Evolutionary conservation across 2,329 filamentous ascomycete genomes (phyloP).

Genomic region (Pleurostoma richardsiae): DNA sequence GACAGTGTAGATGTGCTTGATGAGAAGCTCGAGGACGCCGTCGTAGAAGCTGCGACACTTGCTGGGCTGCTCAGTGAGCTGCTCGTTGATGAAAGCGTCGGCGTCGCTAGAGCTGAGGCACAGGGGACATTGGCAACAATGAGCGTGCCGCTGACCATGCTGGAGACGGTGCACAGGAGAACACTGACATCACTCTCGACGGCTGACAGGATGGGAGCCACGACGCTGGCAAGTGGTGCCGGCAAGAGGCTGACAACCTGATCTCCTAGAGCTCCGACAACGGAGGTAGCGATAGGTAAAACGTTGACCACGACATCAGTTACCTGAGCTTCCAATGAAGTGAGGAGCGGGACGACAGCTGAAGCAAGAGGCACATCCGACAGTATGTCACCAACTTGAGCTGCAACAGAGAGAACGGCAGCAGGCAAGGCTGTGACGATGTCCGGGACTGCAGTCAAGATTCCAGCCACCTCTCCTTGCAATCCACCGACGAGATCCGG

Average conservation of each 20-base stretch:
- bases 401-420: constrained; percentile 6
- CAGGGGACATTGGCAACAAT: constrained; percentile 8
- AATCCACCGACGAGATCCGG: constrained; percentile 7
- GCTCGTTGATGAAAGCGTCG: too few relatives aligned
- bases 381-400: constrained; percentile 6
- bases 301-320: constrained; percentile 5
- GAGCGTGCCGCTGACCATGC: constrained; percentile 5
- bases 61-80: too few relatives aligned
- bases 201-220: constrained; percentile 2
- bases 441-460: constrained; percentile 6
- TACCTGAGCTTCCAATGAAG: constrained; percentile 3
- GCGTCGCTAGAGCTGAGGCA: background rate
- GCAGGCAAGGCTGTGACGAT: constrained; percentile 9
- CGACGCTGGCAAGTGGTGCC: constrained; percentile 4
- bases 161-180: constrained; percentile 5
- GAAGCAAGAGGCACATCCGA: background rate
- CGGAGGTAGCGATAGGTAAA: constrained; percentile 3
- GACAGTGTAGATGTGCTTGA: too few relatives aligned
- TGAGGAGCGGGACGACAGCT: constrained; percentile 1
- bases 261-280: constrained; percentile 5
- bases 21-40: too few relatives aligned
- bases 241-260: constrained; percentile 5
- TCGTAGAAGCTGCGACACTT: too few relatives aligned
- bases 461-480: constrained; percentile 6
- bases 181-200: constrained; percentile 1